phyloP scores from a whole-genome alignment of 2,329 filamentous ascomycete genomes.

The Leptographium radiaticola region DNA sequence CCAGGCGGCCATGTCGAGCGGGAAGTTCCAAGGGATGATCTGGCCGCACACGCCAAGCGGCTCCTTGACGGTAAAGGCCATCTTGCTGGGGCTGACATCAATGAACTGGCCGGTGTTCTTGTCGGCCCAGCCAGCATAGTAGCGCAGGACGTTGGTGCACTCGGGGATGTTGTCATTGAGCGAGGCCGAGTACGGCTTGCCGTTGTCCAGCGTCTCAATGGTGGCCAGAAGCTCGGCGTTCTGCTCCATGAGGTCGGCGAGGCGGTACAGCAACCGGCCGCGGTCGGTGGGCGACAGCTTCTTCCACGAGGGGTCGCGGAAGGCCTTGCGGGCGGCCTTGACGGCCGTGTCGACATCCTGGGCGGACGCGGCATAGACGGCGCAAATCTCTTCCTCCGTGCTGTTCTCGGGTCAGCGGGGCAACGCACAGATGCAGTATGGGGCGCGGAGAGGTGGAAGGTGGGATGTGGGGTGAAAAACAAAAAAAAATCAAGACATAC shows the following conservation, averaged over 20 bases:
- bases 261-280: conserved; percentile 53
- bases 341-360: conserved; percentile 61
- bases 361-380: conserved; percentile 54
- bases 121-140: conserved; percentile 70
- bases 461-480: neutral
- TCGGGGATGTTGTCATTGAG: conserved; percentile 48
- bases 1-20: conserved; percentile 63
- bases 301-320: conserved; percentile 55
- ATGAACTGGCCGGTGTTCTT: conserved; percentile 72
- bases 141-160: conserved; percentile 41
- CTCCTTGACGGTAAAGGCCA: conserved; percentile 65
- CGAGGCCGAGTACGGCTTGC: conserved; percentile 58
- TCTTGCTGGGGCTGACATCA: conserved; percentile 53
- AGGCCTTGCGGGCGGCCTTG: conserved; percentile 53
- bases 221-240: conserved; percentile 38
- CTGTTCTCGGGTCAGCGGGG: conserved; percentile 13
- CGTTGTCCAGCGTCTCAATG: conserved; percentile 67
- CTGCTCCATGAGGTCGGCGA: conserved; percentile 55
- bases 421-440: neutral
- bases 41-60: conserved; percentile 64
- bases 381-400: conserved; percentile 52
- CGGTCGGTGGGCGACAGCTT: conserved; percentile 54
- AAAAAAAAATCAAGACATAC: conserved; percentile 25
- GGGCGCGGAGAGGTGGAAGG: neutral
- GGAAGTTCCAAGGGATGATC: conserved; percentile 77